phyloP scores from a whole-genome alignment of 139 green algal genomes.

The Spirogloea muscicola region DNA sequence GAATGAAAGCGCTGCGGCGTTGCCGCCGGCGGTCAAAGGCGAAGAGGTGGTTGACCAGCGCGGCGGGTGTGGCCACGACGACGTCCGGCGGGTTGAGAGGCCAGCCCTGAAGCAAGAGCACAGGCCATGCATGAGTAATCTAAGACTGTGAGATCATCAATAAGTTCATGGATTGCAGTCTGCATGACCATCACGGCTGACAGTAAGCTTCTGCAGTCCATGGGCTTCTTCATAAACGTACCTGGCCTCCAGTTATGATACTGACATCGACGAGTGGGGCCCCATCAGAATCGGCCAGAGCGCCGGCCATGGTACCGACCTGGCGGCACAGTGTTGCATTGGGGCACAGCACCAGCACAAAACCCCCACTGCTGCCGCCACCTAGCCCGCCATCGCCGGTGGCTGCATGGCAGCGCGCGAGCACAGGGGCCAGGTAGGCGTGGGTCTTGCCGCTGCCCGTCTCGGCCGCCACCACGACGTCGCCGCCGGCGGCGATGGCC shows the following conservation, averaged over 20 bases:
- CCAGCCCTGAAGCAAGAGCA: constrained; percentile 26
- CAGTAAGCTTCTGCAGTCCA: no score
- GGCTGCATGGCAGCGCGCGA: constrained; percentile 13
- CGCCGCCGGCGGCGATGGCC: background rate
- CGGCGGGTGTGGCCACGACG: constrained; percentile 35
- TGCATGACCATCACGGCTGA: no score
- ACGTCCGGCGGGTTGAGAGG: constrained; percentile 25
- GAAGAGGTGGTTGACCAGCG: constrained; percentile 45
- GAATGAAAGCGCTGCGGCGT: constrained; percentile 33
- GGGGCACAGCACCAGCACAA: constrained; percentile 50
- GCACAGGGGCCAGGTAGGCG: constrained; percentile 79
- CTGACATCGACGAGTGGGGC: constrained; percentile 12
- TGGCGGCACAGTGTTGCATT: constrained; percentile 50
- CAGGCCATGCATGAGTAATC: no score
- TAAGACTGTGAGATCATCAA: no score
- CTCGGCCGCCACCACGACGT: constrained; percentile 82
- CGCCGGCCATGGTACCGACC: constrained; percentile 37
- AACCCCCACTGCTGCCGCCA: background rate
- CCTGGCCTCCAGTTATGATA: constrained; percentile 23
- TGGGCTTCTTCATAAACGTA: no score
- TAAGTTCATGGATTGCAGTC: no score
- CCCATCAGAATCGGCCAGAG: background rate
- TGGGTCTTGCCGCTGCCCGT: constrained; percentile 96
- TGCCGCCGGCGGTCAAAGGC: constrained; percentile 24
- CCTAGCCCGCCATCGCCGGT: background rate